Conservation (phyloP, 2,329 filamentous ascomycete genomes). For the Beauveria medogensis region DNA sequence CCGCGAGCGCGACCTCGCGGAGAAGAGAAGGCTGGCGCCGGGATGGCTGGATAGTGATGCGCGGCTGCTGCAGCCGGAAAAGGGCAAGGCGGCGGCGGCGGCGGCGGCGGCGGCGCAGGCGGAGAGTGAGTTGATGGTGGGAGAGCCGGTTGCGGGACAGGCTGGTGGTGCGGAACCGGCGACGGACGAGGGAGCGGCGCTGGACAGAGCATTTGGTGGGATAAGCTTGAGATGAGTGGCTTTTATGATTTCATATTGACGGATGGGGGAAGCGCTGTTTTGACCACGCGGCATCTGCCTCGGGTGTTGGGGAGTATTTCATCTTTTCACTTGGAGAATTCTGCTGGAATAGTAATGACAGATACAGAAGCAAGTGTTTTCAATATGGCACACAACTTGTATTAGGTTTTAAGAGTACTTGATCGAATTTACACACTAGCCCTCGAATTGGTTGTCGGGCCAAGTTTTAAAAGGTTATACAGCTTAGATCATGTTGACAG, state of each 20-base stretch:
- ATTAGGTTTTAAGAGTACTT: slow-evolving; percentile 9
- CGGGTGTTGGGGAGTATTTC: no score
- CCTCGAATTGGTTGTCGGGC: background rate
- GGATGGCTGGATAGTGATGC: slow-evolving; percentile 74
- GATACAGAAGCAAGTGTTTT: background rate
- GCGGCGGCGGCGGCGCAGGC: slow-evolving; percentile 12
- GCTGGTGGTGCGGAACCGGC: slow-evolving; percentile 28
- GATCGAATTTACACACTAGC: background rate
- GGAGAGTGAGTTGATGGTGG: slow-evolving; percentile 2
- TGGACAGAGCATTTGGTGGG: slow-evolving; percentile 50
- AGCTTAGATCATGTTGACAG: slow-evolving; percentile 15
- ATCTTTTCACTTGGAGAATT: no score
- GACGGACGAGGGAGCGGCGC: slow-evolving; percentile 44
- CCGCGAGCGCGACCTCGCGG: slow-evolving; percentile 58
- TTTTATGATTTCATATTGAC: no score
- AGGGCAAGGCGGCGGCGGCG: slow-evolving; percentile 24
- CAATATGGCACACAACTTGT: background rate
- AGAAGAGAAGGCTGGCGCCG: slow-evolving; percentile 72
- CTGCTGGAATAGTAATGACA: background rate
- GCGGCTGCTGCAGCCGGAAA: slow-evolving; percentile 60
- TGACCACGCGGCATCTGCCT: no score
- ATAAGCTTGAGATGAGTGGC: slow-evolving; percentile 27
- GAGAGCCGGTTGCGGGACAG: background rate
- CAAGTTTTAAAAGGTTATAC: background rate
- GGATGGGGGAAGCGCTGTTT: no score